Percentiles rank a stretch among this genome's conserved stretches.
phyloP scores from a whole-genome alignment of 176 grass and related monocot genomes.

The Oryza officinalis region DNA sequence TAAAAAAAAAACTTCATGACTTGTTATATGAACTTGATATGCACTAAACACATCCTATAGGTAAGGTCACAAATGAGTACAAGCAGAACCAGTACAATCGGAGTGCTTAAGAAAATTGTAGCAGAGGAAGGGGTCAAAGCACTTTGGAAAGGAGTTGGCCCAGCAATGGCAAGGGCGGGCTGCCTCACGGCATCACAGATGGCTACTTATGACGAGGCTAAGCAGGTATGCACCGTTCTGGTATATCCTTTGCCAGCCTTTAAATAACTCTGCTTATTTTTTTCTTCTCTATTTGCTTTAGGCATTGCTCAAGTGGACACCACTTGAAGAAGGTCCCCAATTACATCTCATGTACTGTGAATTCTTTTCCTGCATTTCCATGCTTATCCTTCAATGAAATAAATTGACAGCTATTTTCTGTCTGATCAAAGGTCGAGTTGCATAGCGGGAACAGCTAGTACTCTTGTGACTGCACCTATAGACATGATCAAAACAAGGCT shows the following conservation, averaged over 20 bases:
- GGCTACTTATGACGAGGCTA: conserved; percentile 94
- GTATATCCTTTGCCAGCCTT: background rate
- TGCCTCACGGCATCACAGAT: conserved; percentile 94
- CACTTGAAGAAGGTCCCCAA: conserved; percentile 80
- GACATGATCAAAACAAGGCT: conserved; percentile 96
- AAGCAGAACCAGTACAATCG: conserved; percentile 51
- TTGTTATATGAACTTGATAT: conserved; percentile 17
- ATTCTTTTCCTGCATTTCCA: conserved; percentile 37
- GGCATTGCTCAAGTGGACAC: conserved; percentile 81
- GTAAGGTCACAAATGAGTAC: conserved; percentile 87
- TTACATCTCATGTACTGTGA: conserved; percentile 94
- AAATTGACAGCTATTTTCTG: conserved; percentile 40
- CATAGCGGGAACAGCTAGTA: conserved; percentile 84
- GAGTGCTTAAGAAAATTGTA: conserved; percentile 69
- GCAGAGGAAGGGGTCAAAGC: conserved; percentile 72
- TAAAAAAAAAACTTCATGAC: background rate
- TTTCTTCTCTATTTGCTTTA: conserved; percentile 36
- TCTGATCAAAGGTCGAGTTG: conserved; percentile 76
- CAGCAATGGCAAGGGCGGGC: conserved; percentile 90
- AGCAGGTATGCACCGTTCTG: conserved; percentile 50
- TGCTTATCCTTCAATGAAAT: conserved; percentile 32
- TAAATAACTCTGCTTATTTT: background rate
- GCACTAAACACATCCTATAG: conserved; percentile 41
- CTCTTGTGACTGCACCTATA: conserved; percentile 73
- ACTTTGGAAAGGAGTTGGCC: conserved; percentile 98